A percentile compares a stretch with the other conserved stretches of the same genome.
These are phyloP conservation scores for Spizellomyces punctatus DNA, from an alignment of 192 early-diverging fungal genomes.

Conservation along the genomic window DNA sequence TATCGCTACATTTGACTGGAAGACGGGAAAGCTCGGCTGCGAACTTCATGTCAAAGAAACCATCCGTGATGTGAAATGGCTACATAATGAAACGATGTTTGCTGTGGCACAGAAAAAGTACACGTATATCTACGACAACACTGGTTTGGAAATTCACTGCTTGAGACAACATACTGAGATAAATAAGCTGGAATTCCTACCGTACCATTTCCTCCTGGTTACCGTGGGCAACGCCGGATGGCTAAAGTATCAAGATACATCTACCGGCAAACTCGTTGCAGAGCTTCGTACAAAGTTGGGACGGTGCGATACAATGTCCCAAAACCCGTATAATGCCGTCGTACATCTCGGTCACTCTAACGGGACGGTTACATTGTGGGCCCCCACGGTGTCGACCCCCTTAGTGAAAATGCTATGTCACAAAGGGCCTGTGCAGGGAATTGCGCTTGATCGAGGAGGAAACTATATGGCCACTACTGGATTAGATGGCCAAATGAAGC, in stretches of 20 bases:
- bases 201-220: slow-evolving; percentile 89
- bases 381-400: slow-evolving; percentile 79
- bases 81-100: slow-evolving; percentile 93
- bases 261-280: slow-evolving; percentile 81
- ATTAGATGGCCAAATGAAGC: slow-evolving; percentile 83
- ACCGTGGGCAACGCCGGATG: slow-evolving; percentile 79
- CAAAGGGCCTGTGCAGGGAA: slow-evolving; percentile 76
- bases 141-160: slow-evolving; percentile 88
- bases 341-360: slow-evolving; percentile 91
- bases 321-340: slow-evolving; percentile 90
- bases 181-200: slow-evolving; percentile 84
- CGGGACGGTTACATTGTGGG: slow-evolving; percentile 87
- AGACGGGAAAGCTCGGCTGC: slow-evolving; percentile 68
- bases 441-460: slow-evolving; percentile 76
- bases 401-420: slow-evolving; percentile 96
- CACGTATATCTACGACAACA: slow-evolving; percentile 92
- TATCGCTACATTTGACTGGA: slow-evolving; percentile 91
- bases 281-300: slow-evolving; percentile 80
- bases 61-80: slow-evolving; percentile 89
- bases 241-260: slow-evolving; percentile 93
- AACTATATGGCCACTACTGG: slow-evolving; percentile 92
- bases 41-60: slow-evolving; percentile 90
- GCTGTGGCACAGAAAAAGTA: slow-evolving; percentile 96
- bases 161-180: slow-evolving; percentile 81
- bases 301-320: slow-evolving; percentile 76